These are phyloP conservation scores for Ceratonia siliqua DNA, from an alignment of 306 rosid genomes.

Conservation along the genomic window DNA sequence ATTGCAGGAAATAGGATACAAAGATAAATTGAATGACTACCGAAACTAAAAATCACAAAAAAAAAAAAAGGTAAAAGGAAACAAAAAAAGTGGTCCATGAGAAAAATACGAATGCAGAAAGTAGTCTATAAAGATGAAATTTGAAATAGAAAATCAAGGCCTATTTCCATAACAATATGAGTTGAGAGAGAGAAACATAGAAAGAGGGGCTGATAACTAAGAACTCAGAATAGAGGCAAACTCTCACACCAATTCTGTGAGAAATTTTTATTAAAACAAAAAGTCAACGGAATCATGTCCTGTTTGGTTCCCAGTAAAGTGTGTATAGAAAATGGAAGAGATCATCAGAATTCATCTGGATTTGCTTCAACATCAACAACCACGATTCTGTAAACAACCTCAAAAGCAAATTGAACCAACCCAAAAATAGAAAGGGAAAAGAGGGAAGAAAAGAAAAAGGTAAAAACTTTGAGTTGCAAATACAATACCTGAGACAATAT, in stretches of 20 bases:
- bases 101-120: constrained; percentile 20
- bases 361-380: not conserved
- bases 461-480: not conserved
- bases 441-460: not conserved
- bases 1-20: not conserved
- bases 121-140: constrained; percentile 24
- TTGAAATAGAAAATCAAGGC: constrained; percentile 22
- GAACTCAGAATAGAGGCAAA: not conserved
- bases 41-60: not conserved
- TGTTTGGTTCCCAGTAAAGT: constrained; percentile 15
- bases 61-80: constrained; percentile 19
- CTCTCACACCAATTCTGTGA: not conserved
- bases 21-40: not conserved
- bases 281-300: constrained; percentile 32
- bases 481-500: not conserved
- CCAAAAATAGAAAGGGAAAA: not conserved
- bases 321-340: not conserved
- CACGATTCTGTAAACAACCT: not conserved
- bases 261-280: not conserved
- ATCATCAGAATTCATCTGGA: constrained; percentile 14
- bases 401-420: constrained; percentile 21
- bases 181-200: not conserved
- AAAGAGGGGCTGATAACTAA: not conserved
- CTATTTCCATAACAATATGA: constrained; percentile 11
- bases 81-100: constrained; percentile 31